phyloP scores from a whole-genome alignment of 306 rosid species.

The Myrica gale region DNA sequence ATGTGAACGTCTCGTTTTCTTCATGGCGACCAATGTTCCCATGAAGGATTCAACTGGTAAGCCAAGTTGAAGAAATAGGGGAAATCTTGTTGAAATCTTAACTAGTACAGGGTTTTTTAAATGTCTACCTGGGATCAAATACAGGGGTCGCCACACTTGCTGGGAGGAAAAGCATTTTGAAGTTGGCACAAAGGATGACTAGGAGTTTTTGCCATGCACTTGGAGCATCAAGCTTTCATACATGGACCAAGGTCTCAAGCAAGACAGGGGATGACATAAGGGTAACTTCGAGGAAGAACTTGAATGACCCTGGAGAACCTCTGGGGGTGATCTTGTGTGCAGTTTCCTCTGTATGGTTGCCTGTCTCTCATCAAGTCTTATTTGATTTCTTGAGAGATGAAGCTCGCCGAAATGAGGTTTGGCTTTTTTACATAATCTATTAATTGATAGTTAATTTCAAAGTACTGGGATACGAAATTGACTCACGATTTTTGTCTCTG shows the following conservation, averaged over 20 bases:
- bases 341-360: constrained; percentile 92
- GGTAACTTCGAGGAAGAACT: constrained; percentile 80
- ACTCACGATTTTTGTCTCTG: constrained; percentile 18
- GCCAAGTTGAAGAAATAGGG: constrained; percentile 1
- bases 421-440: neutral
- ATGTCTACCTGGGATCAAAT: neutral
- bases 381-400: constrained; percentile 87
- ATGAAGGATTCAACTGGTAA: constrained; percentile 80
- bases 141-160: constrained; percentile 88
- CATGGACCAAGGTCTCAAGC: constrained; percentile 76
- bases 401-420: constrained; percentile 65
- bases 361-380: constrained; percentile 54
- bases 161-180: constrained; percentile 90
- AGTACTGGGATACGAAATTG: neutral
- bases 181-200: constrained; percentile 93
- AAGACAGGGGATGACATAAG: constrained; percentile 91
- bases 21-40: constrained; percentile 98
- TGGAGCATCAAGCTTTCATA: constrained; percentile 83
- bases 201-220: constrained; percentile 71
- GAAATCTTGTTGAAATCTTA: too few relatives aligned
- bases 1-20: constrained; percentile 72
- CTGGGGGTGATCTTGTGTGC: constrained; percentile 84
- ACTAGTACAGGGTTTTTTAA: neutral
- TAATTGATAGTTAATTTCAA: too few relatives aligned
- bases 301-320: constrained; percentile 93